Evolutionary conservation across 148 eudicot genomes (phyloP), one percentile per base, ranked within the genome.

Genomic region (Bassia scoparia): DNA sequence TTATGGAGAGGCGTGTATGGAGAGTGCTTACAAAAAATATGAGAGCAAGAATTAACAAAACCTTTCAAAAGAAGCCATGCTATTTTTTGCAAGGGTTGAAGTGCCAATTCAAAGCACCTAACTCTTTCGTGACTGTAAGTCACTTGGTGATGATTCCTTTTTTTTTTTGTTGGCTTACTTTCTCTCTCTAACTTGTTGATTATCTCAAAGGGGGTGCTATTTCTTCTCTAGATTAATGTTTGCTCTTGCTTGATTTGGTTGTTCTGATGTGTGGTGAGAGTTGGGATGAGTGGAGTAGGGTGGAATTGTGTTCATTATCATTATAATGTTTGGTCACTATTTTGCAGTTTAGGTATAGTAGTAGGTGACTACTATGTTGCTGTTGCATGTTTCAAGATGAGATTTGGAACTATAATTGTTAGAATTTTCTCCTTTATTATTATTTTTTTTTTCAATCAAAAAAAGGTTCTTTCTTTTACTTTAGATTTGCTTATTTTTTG

Each of bases 1-100:
- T 95, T 71, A 95, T 95, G 98, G 98, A 95, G 68, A n/a, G n/a
- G n/a, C n/a, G 98, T 97, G 0, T 95, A 95, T 73, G 88, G 96
- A 81, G 98, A 95, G 78, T 95, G 98, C 83, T 95, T 61, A 87
- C 71, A 0, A 95, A 95, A 70, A 91, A 95, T 65, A n/a, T n/a
- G n/a, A n/a, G 98, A 95, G 71, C 93, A 91, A 76, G 98, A 95
- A 68, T 85, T 95, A 73, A 84, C 96, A 0, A 95, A 95, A 80
- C 97, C 97, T 70, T 89, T 91, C 71, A 91, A 88, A 71, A n/a
- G 98, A 95, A 80, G 98, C 98, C 61, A 91, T 95, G 98, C 75
- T 91, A 62, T 91, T 92, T 61, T 89, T 95, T 38, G 89, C 97
- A 3, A 89, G 84, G 74, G 84, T 91, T 68, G 97, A 95, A 79